Conservation (phyloP, 2,329 filamentous ascomycete genomes). For the Penicillium brevicompactum region DNA sequence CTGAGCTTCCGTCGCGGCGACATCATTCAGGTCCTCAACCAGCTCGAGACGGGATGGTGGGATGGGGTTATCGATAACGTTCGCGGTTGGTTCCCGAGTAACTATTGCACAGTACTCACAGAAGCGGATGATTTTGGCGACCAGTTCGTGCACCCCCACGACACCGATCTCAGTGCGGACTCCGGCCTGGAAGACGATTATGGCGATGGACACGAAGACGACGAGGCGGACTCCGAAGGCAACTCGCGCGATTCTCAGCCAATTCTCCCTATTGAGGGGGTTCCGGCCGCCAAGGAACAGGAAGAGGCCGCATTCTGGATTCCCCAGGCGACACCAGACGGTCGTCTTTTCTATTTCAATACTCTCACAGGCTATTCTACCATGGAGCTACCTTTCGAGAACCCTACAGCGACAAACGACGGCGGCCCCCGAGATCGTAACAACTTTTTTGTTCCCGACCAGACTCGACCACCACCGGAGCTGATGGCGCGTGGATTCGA, state of each 20-base stretch:
- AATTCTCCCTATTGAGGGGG: conserved; percentile 69
- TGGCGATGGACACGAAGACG: conserved; percentile 63
- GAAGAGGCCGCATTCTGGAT: conserved; percentile 98
- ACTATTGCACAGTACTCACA: conserved; percentile 89
- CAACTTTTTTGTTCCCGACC: conserved; percentile 85
- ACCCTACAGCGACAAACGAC: conserved; percentile 77
- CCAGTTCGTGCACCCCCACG: conserved; percentile 56
- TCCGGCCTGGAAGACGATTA: conserved; percentile 62
- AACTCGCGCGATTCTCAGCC: conserved; percentile 64
- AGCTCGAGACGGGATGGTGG: conserved; percentile 99
- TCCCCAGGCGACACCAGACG: conserved; percentile 91
- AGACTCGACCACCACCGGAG: conserved; percentile 85
- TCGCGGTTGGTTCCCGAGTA: conserved; percentile 98
- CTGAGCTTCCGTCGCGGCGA: conserved; percentile 96
- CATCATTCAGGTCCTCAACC: conserved; percentile 97
- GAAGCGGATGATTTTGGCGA: conserved; percentile 73
- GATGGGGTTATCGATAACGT: conserved; percentile 97
- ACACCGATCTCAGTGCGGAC: conserved; percentile 55
- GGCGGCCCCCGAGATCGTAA: conserved; percentile 84
- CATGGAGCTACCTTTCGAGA: conserved; percentile 91
- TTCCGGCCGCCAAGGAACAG: conserved; percentile 61
- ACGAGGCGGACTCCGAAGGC: conserved; percentile 68
- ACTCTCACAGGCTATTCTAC: conserved; percentile 94
- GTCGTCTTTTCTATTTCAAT: conserved; percentile 95
- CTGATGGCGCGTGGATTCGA: conserved; percentile 82